phyloP scores from a whole-genome alignment of 345 rosid species.

The Boechera stricta region DNA sequence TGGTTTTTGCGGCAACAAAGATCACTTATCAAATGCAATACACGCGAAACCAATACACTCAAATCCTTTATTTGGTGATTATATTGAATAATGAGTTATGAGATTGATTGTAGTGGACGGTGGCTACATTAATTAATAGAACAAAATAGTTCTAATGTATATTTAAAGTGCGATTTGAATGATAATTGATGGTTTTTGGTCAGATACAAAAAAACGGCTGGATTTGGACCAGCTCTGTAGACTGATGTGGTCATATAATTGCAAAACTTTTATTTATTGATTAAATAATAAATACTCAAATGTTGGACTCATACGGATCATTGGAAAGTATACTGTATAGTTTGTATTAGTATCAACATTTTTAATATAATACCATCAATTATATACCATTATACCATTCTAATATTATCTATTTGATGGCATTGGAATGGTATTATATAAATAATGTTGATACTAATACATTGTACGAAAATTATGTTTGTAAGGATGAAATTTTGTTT shows the following conservation, averaged over 20 bases:
- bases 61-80: background rate
- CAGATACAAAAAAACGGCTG: constrained; percentile 43
- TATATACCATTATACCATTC: background rate
- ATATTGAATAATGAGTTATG: background rate
- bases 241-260: constrained; percentile 21
- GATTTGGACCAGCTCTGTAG: constrained; percentile 27
- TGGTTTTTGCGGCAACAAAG: background rate
- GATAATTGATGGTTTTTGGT: constrained; percentile 29
- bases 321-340: background rate
- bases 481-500: background rate
- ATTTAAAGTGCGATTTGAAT: constrained; percentile 21
- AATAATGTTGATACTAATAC: background rate
- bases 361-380: background rate
- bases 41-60: constrained; percentile 12
- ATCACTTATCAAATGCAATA: background rate
- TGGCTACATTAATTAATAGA: constrained; percentile 28
- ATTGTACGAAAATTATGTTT: background rate
- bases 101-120: constrained; percentile 37
- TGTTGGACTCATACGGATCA: constrained; percentile 13
- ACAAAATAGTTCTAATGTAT: constrained; percentile 16
- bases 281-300: background rate
- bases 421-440: background rate
- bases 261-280: background rate
- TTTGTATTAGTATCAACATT: background rate
- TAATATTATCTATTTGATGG: background rate